Conservation (phyloP, 192 early-diverging fungal species). For the Lunasporangiospora selenospora region DNA sequence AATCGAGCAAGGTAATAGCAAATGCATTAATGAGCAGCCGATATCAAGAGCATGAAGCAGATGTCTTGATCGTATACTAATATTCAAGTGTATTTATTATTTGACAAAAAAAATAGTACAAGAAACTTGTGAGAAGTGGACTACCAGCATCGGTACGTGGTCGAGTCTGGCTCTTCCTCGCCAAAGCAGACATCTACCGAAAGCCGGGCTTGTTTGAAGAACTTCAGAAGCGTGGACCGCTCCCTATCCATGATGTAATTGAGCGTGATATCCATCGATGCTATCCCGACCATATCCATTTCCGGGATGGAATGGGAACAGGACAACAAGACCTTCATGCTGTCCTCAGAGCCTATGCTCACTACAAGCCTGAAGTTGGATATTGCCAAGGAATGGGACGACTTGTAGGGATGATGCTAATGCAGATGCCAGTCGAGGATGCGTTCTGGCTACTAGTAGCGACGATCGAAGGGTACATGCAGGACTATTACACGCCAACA, state of each 20-base stretch:
- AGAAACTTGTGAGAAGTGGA: slow-evolving; percentile 72
- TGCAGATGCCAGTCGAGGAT: slow-evolving; percentile 85
- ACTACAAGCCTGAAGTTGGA: slow-evolving; percentile 84
- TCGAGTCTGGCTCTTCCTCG: slow-evolving; percentile 72
- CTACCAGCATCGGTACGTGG: slow-evolving; percentile 75
- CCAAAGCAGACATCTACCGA: slow-evolving; percentile 57
- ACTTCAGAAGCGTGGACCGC: slow-evolving; percentile 35
- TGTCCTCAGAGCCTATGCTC: slow-evolving; percentile 85
- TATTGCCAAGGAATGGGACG: slow-evolving; percentile 99
- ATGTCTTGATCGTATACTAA: background rate
- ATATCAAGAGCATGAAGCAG: background rate
- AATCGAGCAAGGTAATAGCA: slow-evolving; percentile 37
- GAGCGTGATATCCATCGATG: slow-evolving; percentile 89
- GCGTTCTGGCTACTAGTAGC: slow-evolving; percentile 89
- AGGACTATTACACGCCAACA: slow-evolving; percentile 79
- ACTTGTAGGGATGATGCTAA: slow-evolving; percentile 89
- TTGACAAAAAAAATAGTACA: slow-evolving; percentile 58
- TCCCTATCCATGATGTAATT: slow-evolving; percentile 87
- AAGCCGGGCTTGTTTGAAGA: slow-evolving; percentile 55
- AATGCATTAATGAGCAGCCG: background rate
- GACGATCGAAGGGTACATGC: slow-evolving; percentile 74
- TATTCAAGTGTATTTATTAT: background rate
- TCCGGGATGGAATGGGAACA: slow-evolving; percentile 67
- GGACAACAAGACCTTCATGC: slow-evolving; percentile 83
- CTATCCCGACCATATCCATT: slow-evolving; percentile 89